phyloP scores from a whole-genome alignment of 2,329 filamentous ascomycete species.

The Colletotrichum euphorbiae region DNA sequence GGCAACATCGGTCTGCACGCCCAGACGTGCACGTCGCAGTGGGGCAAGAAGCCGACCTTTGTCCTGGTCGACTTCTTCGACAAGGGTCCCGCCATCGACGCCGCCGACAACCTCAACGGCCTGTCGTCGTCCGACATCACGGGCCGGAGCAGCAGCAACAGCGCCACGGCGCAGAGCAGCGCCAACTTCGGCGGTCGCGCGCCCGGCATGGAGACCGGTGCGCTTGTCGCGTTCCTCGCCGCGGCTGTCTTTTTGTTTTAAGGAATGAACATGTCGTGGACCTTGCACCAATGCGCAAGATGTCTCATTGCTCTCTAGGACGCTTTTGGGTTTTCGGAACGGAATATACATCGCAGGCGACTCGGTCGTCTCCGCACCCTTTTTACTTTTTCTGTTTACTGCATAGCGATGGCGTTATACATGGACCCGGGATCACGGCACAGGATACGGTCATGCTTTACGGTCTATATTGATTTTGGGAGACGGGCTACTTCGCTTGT shows the following conservation, averaged over 20 bases:
- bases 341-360: background rate
- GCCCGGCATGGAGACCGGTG: slow-evolving; percentile 49
- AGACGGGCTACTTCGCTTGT: too few relatives aligned
- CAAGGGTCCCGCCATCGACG: slow-evolving; percentile 74
- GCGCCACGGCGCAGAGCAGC: slow-evolving; percentile 38
- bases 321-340: background rate
- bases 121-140: slow-evolving; percentile 51
- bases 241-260: slow-evolving; percentile 54
- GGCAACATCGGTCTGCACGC: slow-evolving; percentile 69
- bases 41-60: slow-evolving; percentile 75
- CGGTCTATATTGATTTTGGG: background rate
- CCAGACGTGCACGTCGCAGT: slow-evolving; percentile 65
- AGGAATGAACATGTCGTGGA: background rate
- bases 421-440: background rate
- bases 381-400: slow-evolving; percentile 15
- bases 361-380: background rate
- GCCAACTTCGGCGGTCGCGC: slow-evolving; percentile 32
- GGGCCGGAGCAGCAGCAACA: slow-evolving; percentile 49
- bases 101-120: slow-evolving; percentile 76
- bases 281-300: too few relatives aligned
- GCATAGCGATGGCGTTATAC: slow-evolving; percentile 48
- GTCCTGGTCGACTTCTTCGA: slow-evolving; percentile 86
- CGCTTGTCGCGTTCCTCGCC: slow-evolving; percentile 57
- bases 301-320: background rate
- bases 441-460: background rate